A percentile compares a stretch with the other conserved stretches of the same genome.
Evolutionary conservation across 495 filamentous ascomycete genomes (phyloP).

Genomic region (Clohesyomyces aquaticus): DNA sequence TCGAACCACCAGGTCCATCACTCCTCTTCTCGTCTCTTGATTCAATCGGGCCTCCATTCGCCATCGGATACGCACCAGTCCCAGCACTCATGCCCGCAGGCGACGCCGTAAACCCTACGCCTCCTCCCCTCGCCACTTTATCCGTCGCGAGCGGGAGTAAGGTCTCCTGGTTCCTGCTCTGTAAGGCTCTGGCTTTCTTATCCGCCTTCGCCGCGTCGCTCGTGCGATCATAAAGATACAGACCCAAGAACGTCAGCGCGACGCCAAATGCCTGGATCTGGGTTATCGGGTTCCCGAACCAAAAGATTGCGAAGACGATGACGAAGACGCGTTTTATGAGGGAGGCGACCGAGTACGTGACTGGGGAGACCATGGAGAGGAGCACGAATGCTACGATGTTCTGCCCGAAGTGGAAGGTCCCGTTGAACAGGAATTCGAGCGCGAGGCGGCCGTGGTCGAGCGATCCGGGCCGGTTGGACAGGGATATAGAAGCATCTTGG

Average conservation of each 20-base stretch:
- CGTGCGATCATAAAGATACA: constrained; percentile 96
- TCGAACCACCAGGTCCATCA: constrained; percentile 18
- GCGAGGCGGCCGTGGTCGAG: constrained; percentile 78
- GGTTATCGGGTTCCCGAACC: constrained; percentile 91
- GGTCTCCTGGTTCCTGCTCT: constrained; percentile 61
- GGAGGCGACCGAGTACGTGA: constrained; percentile 94
- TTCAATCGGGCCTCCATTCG: constrained; percentile 19
- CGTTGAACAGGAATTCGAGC: constrained; percentile 93
- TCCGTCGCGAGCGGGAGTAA: constrained; percentile 69
- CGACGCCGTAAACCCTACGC: constrained; percentile 15
- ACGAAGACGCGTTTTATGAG: constrained; percentile 98
- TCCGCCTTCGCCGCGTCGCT: constrained; percentile 83
- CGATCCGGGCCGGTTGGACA: constrained; percentile 63
- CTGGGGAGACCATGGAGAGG: constrained; percentile 86
- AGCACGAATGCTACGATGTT: constrained; percentile 94
- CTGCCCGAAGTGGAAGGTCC: constrained; percentile 94
- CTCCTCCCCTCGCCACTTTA: constrained; percentile 32
- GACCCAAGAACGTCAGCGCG: constrained; percentile 81
- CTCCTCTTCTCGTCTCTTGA: constrained; percentile 31
- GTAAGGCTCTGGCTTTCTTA: constrained; percentile 61
- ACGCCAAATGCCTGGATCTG: constrained; percentile 82
- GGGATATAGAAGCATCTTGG: constrained; percentile 62
- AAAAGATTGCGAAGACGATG: constrained; percentile 90
- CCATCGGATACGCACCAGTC: constrained; percentile 23
- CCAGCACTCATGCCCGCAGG: constrained; percentile 21